Evolutionary conservation across 2,329 filamentous ascomycete genomes (phyloP).

Genomic region (Chalara sp.): DNA sequence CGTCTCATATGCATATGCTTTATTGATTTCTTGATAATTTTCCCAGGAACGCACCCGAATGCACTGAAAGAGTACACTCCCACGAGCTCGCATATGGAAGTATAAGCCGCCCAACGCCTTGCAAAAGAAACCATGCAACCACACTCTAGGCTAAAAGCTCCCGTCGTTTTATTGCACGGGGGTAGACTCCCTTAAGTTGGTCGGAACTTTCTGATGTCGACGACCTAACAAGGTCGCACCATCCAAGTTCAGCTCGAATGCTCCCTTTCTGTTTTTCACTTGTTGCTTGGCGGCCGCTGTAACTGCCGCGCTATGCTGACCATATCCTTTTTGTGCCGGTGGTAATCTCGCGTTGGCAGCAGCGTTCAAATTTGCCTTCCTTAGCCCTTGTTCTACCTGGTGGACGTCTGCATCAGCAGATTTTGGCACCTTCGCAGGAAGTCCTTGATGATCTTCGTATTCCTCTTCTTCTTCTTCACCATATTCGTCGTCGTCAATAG

Average conservation of each 20-base stretch:
- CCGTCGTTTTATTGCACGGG: slow-evolving; percentile 12
- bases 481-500: slow-evolving; percentile 56
- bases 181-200: slow-evolving; percentile 21
- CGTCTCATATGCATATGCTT: too few relatives aligned
- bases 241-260: slow-evolving; percentile 87
- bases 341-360: slow-evolving; percentile 51
- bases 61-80: too few relatives aligned
- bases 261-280: slow-evolving; percentile 65
- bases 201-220: slow-evolving; percentile 42
- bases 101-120: neutral
- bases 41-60: too few relatives aligned
- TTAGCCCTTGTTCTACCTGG: slow-evolving; percentile 80
- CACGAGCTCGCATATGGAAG: too few relatives aligned
- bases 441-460: slow-evolving; percentile 43
- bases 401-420: slow-evolving; percentile 52
- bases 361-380: slow-evolving; percentile 68
- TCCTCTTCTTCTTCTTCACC: slow-evolving; percentile 63
- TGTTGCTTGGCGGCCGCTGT: slow-evolving; percentile 78
- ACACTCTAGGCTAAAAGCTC: neutral
- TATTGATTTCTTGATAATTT: too few relatives aligned
- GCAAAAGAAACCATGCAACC: neutral
- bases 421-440: slow-evolving; percentile 62
- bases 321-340: slow-evolving; percentile 58
- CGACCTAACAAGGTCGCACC: slow-evolving; percentile 85
- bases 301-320: slow-evolving; percentile 79